Base-by-base conservation (phyloP, 2,329 filamentous ascomycete genomes). In the Aspergillus fischeri region DNA sequence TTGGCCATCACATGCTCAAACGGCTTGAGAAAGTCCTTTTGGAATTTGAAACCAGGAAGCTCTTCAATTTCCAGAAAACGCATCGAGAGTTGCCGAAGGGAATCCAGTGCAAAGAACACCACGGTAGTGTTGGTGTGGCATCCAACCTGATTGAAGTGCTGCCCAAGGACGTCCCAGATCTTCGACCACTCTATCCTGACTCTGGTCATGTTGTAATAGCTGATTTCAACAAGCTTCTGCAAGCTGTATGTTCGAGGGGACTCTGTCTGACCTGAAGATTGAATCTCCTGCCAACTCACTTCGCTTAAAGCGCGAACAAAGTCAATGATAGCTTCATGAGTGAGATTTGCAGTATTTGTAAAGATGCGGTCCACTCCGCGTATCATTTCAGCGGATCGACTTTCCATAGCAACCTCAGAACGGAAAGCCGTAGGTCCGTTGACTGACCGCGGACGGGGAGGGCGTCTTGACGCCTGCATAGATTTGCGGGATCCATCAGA, bases 181-280 rank as follows among this genome's bases (percentile, higher is more conserved):
- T 89, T 93, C 11, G 90, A 95, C 94, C 94, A 99, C 72, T 99
- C 94, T 67, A 97, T 97, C 67, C 94, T 89, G 38, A 99, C 93
- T 80, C 94, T 87, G 58, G 91, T 92, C 94, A 99, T 99, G 78
- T 99, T 99, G 84, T 99, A 99, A 75, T 96, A 97, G 73, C 91
- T 96, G 74, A 99, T 97, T 75, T 99, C 94, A 17, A 99, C 95
- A 61, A 99, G 85, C 75, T 99, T 99, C 71, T 99, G 94, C 60
- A 99, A 79, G 77, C 92, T 97, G 81, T 97, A 99, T 8, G 93
- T 99, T 54, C 95, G 86, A 10, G 94, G 94, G 24, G 91, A 95
- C 59, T 99, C 94, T 69, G 93, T 97, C 56, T 93, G 91, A 0
- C 94, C 94, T 0, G 94, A 97, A 3, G 94, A 96, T 71, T 95